Base-by-base conservation (phyloP, 768 basidiomycete genomes). In the Guyanaporus albipodus region DNA sequence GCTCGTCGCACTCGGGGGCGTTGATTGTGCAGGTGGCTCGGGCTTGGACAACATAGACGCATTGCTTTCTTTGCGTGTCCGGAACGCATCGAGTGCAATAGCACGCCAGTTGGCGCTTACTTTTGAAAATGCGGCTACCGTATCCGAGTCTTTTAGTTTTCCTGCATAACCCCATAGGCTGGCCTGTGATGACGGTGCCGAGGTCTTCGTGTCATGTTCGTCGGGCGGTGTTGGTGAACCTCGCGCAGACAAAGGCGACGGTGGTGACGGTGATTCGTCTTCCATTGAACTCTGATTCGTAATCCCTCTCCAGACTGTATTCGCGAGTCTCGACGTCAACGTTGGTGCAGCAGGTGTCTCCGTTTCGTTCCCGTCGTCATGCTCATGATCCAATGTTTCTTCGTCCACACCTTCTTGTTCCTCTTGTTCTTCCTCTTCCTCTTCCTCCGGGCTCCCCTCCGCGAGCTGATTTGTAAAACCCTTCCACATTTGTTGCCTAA, bases 261-360 rank as follows among this genome's bases (percentile, higher is more conserved):
- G 54, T 1, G 73, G 75, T 29, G 74, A 70, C 2, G 72, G 68
- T 4, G 55, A n/a, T 15, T 82, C 75, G 9, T 69, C 67, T n/a
- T 84, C 84, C 84, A 85, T 84, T 3, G 83, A 78, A 48, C 75
- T 76, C 61, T 83, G 82, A 55, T 87, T 88, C 4, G 84, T 86
- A 54, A 88, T 80, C 4, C 86, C 87, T 59, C 76, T 74, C 86
- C 85, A 88, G 18, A 87, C 75, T n/a, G 77, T 79, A 46, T 68
- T 78, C 8, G 83, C 78, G 12, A 86, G 59, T 27, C 77, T 72
- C 33, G 79, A 72, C 6, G 77, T 75, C 42, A 82, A 50, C 11
- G 74, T 71, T 18, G 70, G 52, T 6, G 45, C 54, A 42, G 50
- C 53, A 42, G 61, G 66, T 0, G 67, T 72, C 59, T 78, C 75